phyloP scores from a whole-genome alignment of 345 rosid genomes.

The Kernera saxatilis region DNA sequence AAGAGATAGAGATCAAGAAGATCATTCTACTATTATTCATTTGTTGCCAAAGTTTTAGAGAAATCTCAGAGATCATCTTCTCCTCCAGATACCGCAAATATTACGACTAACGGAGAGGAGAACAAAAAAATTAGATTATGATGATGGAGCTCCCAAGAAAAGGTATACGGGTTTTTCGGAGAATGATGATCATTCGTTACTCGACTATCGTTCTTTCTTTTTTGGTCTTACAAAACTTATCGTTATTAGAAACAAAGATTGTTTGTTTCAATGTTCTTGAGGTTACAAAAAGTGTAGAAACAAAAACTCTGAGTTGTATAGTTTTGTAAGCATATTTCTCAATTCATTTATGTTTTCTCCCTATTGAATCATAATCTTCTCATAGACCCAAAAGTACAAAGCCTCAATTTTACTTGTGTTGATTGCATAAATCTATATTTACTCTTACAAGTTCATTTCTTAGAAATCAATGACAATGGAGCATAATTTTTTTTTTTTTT shows the following conservation, averaged over 20 bases:
- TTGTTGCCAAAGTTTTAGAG: slow-evolving; percentile 26
- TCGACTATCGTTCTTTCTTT: neutral
- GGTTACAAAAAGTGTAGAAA: slow-evolving; percentile 24
- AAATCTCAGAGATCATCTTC: slow-evolving; percentile 24
- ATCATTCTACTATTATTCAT: slow-evolving; percentile 15
- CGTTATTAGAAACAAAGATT: slow-evolving; percentile 11
- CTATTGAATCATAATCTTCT: neutral
- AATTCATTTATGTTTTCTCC: neutral
- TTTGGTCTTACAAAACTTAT: neutral
- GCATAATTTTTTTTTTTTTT: no score
- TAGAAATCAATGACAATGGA: no score
- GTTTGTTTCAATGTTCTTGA: slow-evolving; percentile 20
- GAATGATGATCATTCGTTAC: slow-evolving; percentile 22
- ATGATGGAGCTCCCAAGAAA: slow-evolving; percentile 3
- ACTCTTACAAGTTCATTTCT: neutral
- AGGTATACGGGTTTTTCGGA: slow-evolving; percentile 23
- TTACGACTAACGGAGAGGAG: slow-evolving; percentile 2
- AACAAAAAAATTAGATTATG: neutral
- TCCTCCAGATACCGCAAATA: slow-evolving; percentile 26
- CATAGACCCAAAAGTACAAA: neutral
- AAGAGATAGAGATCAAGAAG: neutral
- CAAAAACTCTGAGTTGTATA: slow-evolving; percentile 26
- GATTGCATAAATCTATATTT: neutral
- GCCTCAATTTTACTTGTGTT: neutral
- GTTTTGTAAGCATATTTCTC: slow-evolving; percentile 23